A percentile compares a stretch with the other conserved stretches of the same genome.
Evolutionary conservation across 345 rosid genomes (phyloP).

Genomic region (Rhodomyrtus tomentosa): DNA sequence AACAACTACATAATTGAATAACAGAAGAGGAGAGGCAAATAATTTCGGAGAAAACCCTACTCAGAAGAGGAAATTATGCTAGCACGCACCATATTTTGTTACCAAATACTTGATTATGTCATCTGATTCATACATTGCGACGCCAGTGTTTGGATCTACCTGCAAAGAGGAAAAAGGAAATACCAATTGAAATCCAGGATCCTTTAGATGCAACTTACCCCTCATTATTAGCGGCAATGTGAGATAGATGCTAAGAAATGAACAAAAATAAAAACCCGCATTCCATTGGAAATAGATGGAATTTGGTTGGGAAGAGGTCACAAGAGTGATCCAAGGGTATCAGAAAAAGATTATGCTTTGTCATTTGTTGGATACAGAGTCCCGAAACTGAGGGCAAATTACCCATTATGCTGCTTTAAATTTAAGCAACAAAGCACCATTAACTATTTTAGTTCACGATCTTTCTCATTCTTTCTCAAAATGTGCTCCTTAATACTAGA

Average conservation of each 20-base stretch:
- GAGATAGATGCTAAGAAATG: neutral
- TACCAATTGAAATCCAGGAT: neutral
- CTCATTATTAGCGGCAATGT: neutral
- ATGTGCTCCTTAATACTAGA: neutral
- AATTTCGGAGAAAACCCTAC: neutral
- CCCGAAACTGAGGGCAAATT: neutral
- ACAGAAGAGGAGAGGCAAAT: neutral
- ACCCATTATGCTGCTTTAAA: neutral
- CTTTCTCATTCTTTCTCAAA: neutral
- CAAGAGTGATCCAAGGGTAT: neutral
- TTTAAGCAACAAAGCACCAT: neutral
- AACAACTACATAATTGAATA: neutral
- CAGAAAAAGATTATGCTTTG: neutral
- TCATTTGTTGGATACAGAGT: neutral
- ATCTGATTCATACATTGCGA: conserved; percentile 90
- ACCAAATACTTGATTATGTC: conserved; percentile 76
- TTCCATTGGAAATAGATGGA: neutral
- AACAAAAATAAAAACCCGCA: neutral
- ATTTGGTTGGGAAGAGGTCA: neutral
- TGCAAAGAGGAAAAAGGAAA: conserved; percentile 13
- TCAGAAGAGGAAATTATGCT: neutral
- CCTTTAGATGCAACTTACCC: neutral
- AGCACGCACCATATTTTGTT: conserved; percentile 55
- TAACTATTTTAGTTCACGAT: neutral
- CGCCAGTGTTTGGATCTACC: conserved; percentile 94